Evolutionary conservation across 257 asterid genomes (phyloP).

Genomic region (Solanum dulcamara): DNA sequence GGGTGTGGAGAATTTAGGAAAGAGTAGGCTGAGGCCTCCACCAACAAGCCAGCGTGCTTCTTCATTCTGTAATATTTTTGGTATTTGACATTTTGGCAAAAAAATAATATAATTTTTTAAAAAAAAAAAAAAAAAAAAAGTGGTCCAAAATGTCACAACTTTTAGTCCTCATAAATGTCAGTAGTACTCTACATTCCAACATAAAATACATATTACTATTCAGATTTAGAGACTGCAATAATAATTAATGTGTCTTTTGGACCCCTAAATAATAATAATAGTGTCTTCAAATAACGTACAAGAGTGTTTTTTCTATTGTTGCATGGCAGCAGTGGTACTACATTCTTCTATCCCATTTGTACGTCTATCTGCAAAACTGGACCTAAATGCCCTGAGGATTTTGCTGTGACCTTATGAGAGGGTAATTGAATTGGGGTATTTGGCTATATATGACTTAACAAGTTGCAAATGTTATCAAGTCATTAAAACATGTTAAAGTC

Average conservation of each 20-base stretch:
- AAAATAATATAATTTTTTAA: not conserved
- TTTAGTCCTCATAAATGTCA: not conserved
- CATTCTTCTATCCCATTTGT: not conserved
- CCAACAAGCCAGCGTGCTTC: slow-evolving; percentile 14
- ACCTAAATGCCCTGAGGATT: not conserved
- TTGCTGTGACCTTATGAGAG: not conserved
- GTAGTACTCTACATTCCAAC: not conserved
- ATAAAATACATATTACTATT: not conserved
- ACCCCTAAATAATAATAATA: not conserved
- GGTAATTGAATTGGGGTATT: not conserved
- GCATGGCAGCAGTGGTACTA: not conserved
- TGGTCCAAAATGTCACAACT: not conserved
- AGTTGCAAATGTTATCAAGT: not conserved
- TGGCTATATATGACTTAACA: not conserved
- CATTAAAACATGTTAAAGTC: not conserved
- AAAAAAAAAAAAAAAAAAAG: not conserved
- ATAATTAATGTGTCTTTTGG: not conserved
- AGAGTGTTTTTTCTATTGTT: too few species aligned
- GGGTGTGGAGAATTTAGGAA: slow-evolving; percentile 21
- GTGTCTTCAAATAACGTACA: not conserved
- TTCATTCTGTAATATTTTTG: slow-evolving; percentile 6
- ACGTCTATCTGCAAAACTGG: not conserved
- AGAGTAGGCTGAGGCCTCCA: slow-evolving; percentile 20
- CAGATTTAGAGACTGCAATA: not conserved
- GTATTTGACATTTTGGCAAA: slow-evolving; percentile 7